These are phyloP conservation scores for Yarrowia sp. DNA, from an alignment of 805 yeast species.

Conservation along the genomic window DNA sequence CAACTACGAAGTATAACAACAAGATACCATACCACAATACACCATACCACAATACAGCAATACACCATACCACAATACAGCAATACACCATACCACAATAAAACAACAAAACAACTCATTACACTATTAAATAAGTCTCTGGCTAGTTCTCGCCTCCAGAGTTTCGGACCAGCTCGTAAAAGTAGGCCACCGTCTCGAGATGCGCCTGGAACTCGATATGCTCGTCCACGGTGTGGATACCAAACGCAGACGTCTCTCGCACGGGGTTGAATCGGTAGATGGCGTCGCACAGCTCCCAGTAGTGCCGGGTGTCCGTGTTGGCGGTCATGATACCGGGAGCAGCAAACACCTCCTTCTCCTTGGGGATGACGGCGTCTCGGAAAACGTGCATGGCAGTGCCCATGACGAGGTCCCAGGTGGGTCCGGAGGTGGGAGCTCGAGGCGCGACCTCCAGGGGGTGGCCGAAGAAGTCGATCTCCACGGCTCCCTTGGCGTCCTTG, in stretches of 20 bases:
- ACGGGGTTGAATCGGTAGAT: conserved; percentile 59
- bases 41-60: too few species aligned
- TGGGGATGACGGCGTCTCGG: conserved; percentile 46
- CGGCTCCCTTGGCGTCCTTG: conserved; percentile 33
- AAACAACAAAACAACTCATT: background rate
- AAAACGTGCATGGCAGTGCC: conserved; percentile 61
- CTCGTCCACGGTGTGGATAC: conserved; percentile 61
- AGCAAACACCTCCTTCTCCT: conserved; percentile 42
- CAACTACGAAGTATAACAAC: too few species aligned
- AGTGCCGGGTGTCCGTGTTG: conserved; percentile 65
- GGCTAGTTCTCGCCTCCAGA: background rate
- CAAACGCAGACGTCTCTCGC: conserved; percentile 36
- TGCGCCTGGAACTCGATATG: conserved; percentile 52
- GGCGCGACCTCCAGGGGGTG: conserved; percentile 51
- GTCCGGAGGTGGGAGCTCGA: conserved; percentile 40
- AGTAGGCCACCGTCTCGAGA: conserved; percentile 41
- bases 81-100: background rate
- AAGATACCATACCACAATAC: too few species aligned
- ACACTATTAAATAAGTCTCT: background rate
- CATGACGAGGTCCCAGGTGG: conserved; percentile 52
- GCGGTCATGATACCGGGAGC: conserved; percentile 62
- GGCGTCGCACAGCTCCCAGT: conserved; percentile 58
- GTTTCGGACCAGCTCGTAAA: conserved; percentile 37
- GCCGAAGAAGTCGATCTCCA: conserved; percentile 6
- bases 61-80: too few species aligned